Percentiles rank a stretch among this genome's conserved stretches.
Evolutionary conservation across 169 alveolate genomes (phyloP).

Genomic region (Plasmodium blacklocki): DNA sequence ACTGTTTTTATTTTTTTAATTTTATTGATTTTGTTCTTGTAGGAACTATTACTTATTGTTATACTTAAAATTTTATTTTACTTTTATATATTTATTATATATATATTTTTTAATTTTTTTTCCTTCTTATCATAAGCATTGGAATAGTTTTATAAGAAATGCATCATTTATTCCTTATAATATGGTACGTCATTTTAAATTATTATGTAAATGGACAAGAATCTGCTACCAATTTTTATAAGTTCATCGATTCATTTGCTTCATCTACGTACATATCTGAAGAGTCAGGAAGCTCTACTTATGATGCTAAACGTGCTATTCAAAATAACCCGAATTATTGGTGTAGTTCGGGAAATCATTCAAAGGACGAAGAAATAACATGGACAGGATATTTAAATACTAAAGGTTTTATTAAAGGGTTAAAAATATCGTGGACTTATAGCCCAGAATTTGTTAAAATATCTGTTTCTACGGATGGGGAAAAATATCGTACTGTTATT

Average conservation of each 20-base stretch:
- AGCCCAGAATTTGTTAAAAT: slow-evolving; percentile 87
- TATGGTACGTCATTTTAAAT: slow-evolving; percentile 29
- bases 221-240: slow-evolving; percentile 80
- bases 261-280: slow-evolving; percentile 81
- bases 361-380: slow-evolving; percentile 81
- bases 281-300: slow-evolving; percentile 76
- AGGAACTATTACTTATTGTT: no score
- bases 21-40: no score
- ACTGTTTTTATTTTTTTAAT: no score
- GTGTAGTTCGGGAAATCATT: slow-evolving; percentile 90
- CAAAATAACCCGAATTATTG: slow-evolving; percentile 90
- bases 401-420: slow-evolving; percentile 84
- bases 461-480: slow-evolving; percentile 88
- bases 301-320: slow-evolving; percentile 84
- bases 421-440: slow-evolving; percentile 88
- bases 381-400: slow-evolving; percentile 90
- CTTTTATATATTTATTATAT: background rate
- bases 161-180: slow-evolving; percentile 31
- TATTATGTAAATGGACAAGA: slow-evolving; percentile 63
- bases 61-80: background rate
- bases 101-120: background rate
- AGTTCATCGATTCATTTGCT: slow-evolving; percentile 82
- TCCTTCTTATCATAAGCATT: background rate
- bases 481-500: slow-evolving; percentile 85
- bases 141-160: slow-evolving; percentile 14